These are phyloP conservation scores for Ailanthus altissimus DNA, from an alignment of 345 rosid species.

Conservation along the genomic window DNA sequence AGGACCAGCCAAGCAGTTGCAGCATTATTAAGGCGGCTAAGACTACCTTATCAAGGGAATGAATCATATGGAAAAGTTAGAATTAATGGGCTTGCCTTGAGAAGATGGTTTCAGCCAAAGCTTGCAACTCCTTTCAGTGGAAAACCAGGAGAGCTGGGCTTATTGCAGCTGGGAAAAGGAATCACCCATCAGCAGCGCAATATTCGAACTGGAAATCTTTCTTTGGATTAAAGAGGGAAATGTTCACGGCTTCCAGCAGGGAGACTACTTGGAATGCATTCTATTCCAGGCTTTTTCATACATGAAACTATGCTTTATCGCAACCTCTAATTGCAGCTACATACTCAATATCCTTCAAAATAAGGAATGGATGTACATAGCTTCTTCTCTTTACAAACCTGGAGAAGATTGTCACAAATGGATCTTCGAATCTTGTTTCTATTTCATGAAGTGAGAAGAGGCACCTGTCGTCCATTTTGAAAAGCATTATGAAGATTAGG, in stretches of 20 bases:
- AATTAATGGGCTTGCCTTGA: conserved; percentile 70
- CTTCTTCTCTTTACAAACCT: not conserved
- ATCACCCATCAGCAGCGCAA: conserved; percentile 72
- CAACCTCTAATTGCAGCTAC: conserved; percentile 4
- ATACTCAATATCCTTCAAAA: not conserved
- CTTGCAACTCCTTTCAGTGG: conserved; percentile 63
- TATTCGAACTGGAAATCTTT: conserved; percentile 67
- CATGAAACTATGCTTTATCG: not conserved
- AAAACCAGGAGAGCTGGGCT: conserved; percentile 57
- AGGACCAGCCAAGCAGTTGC: conserved; percentile 63
- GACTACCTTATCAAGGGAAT: conserved; percentile 70
- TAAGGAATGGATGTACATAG: not conserved
- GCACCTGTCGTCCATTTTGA: not conserved
- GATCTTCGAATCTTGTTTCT: not conserved
- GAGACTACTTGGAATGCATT: not conserved
- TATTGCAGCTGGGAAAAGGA: conserved; percentile 62
- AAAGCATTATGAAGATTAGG: not conserved
- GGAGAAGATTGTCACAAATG: not conserved
- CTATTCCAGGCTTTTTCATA: not conserved
- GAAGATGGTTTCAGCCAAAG: conserved; percentile 87
- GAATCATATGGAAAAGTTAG: conserved; percentile 68
- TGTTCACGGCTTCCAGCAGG: not conserved
- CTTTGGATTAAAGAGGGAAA: conserved; percentile 44
- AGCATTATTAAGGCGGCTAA: conserved; percentile 74
- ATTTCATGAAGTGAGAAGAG: not conserved